These are phyloP conservation scores for Suhomyces choctaworum DNA, from an alignment of 1,139 yeast species.

Conservation along the genomic window DNA sequence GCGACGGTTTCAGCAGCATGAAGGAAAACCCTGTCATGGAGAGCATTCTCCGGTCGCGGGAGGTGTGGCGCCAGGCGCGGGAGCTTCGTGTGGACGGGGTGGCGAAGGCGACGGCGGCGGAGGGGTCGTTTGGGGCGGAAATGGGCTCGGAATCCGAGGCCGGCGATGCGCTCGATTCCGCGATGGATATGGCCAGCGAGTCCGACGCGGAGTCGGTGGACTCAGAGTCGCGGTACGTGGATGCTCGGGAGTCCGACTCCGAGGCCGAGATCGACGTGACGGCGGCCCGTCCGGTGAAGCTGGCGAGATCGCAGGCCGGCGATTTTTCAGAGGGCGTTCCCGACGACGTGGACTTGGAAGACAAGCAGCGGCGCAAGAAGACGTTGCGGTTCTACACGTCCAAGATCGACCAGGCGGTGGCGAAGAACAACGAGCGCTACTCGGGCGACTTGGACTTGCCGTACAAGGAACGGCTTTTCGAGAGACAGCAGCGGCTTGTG, in stretches of 20 bases:
- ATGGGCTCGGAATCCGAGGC: slow-evolving; percentile 1
- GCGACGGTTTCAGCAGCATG: slow-evolving; percentile 61
- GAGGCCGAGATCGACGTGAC: slow-evolving; percentile 48
- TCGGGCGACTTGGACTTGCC: slow-evolving; percentile 92
- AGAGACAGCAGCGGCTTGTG: slow-evolving; percentile 79
- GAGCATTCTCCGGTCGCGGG: slow-evolving; percentile 73
- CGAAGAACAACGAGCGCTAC: slow-evolving; percentile 55
- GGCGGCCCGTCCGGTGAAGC: slow-evolving; percentile 47
- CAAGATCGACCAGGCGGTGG: slow-evolving; percentile 81
- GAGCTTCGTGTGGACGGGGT: slow-evolving; percentile 37
- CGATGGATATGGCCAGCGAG: slow-evolving; percentile 17
- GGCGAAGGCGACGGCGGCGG: neutral
- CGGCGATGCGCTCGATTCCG: slow-evolving; percentile 1
- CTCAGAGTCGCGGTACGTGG: slow-evolving; percentile 17
- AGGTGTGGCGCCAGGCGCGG: slow-evolving; percentile 84
- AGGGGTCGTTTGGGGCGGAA: neutral
- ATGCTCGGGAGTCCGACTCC: slow-evolving; percentile 10
- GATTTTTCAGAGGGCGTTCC: slow-evolving; percentile 71
- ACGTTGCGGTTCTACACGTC: slow-evolving; percentile 94
- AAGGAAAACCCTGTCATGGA: slow-evolving; percentile 91
- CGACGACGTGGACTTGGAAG: slow-evolving; percentile 78
- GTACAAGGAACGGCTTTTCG: slow-evolving; percentile 85
- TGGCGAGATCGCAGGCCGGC: slow-evolving; percentile 26
- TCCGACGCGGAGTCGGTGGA: slow-evolving; percentile 20
- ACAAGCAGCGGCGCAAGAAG: slow-evolving; percentile 77